Base-by-base conservation (phyloP, 805 yeast species). In the Kockiozyma suomiensis region DNA sequence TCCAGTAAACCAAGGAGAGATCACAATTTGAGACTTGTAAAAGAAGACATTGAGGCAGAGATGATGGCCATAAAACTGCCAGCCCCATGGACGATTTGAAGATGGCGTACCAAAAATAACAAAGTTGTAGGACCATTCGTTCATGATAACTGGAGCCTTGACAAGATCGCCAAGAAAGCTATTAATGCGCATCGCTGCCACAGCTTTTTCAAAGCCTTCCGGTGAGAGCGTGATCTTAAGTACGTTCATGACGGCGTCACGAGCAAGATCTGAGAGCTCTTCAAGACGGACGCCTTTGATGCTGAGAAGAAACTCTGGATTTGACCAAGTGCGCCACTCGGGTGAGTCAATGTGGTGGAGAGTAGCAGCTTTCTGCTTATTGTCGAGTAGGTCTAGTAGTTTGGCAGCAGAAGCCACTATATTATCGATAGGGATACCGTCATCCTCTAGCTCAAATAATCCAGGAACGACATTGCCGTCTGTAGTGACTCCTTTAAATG, bases 301-400 rank as follows among this genome's bases (percentile, higher is more conserved):
- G 47, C 54, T 50, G 21, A 50, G 38, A 1, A 41, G 30, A 21
- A 50, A 38, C 17, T 50, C 54, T 3, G 54, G 54, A 23, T 50
- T 50, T 3, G 47, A 38, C 54, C 54, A 50, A 10, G 54, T 41
- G 7, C 54, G 46, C 54, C 54, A 50, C 40, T 50, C 54, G 12
- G 48, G 54, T 3, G 54, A 50, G 17, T 50, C 54, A 25, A 50
- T 19, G 28, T 41, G 54, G 23, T 50, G 28, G 5, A 40, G 37
- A 6, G 40, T 17, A 13, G 33, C 30, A 1, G 25, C 19, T 15
- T 25, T 28, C 15, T 50, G 54, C n/a, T 30, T 15, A 19, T 13
- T 13, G 47, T 26, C 30, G 2, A 50, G 41, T 17, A 40, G 47
- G 4, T 25, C 47, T 10, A 50, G 40, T 4, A 50, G 25, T 10